These are phyloP conservation scores for Calamus simplicifolius DNA, from an alignment of 176 grass and related monocot genomes.

Conservation along the genomic window DNA sequence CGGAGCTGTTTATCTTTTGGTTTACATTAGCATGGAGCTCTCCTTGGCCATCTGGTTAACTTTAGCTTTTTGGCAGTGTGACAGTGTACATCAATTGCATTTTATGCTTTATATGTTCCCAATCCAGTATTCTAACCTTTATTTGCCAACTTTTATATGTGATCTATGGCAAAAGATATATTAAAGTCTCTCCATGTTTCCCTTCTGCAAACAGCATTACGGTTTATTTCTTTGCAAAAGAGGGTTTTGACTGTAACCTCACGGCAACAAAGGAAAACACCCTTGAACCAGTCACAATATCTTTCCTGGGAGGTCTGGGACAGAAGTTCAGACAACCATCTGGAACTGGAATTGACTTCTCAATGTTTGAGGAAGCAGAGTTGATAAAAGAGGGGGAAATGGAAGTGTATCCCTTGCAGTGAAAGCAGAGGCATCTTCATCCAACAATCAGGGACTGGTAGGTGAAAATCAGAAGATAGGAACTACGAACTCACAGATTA, in stretches of 20 bases:
- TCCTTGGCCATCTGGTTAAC: too few species aligned
- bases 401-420: slow-evolving; percentile 83
- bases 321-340: slow-evolving; percentile 91
- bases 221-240: slow-evolving; percentile 91
- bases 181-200: slow-evolving; percentile 9
- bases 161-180: too few species aligned
- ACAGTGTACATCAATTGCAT: too few species aligned
- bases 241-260: slow-evolving; percentile 67
- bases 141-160: too few species aligned
- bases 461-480: slow-evolving; percentile 45
- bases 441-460: slow-evolving; percentile 25
- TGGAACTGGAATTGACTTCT: slow-evolving; percentile 85
- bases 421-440: slow-evolving; percentile 77
- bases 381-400: slow-evolving; percentile 50
- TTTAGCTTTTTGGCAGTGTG: too few species aligned
- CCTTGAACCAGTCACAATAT: slow-evolving; percentile 64
- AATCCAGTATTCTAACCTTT: too few species aligned
- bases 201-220: slow-evolving; percentile 71
- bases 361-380: slow-evolving; percentile 55
- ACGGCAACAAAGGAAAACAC: slow-evolving; percentile 49
- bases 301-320: slow-evolving; percentile 82
- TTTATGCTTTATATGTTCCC: too few species aligned
- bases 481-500: slow-evolving; percentile 85
- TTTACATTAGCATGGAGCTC: too few species aligned
- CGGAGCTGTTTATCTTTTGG: too few species aligned